phyloP scores from a whole-genome alignment of 2,329 filamentous ascomycete genomes.

The Fusarium azukiicola region DNA sequence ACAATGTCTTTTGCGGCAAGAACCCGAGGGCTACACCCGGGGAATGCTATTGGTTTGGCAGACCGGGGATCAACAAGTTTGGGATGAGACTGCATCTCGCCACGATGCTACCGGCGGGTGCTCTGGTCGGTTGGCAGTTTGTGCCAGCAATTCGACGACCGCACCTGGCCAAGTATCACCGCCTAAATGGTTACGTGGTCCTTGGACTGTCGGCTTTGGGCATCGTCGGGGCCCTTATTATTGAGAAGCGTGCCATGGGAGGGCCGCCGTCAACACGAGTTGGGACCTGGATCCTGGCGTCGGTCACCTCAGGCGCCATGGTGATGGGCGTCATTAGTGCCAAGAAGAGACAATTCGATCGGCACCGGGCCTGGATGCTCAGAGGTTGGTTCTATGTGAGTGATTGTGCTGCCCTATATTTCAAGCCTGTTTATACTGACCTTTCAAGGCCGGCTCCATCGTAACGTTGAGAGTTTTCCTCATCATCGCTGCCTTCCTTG shows the following conservation, averaged over 20 bases:
- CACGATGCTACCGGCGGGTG: slow-evolving; percentile 28
- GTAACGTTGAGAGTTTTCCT: slow-evolving; percentile 36
- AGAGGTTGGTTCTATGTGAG: slow-evolving; percentile 36
- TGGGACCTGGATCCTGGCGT: not conserved
- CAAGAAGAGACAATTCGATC: not conserved
- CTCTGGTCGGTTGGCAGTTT: slow-evolving; percentile 36
- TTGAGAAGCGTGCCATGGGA: slow-evolving; percentile 33
- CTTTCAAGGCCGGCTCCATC: slow-evolving; percentile 34
- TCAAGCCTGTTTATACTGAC: not conserved
- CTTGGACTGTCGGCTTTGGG: slow-evolving; percentile 17
- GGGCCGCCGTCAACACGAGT: not conserved
- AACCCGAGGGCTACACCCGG: slow-evolving; percentile 5
- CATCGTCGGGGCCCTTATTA: slow-evolving; percentile 15
- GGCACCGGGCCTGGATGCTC: slow-evolving; percentile 38
- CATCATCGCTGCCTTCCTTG: not conserved
- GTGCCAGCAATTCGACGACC: slow-evolving; percentile 18
- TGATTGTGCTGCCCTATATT: accelerated
- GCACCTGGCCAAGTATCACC: slow-evolving; percentile 15
- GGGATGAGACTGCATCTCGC: slow-evolving; percentile 26
- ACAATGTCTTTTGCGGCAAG: slow-evolving; percentile 27
- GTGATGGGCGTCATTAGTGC: slow-evolving; percentile 13
- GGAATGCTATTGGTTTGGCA: slow-evolving; percentile 31
- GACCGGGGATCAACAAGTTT: slow-evolving; percentile 23
- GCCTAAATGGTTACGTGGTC: slow-evolving; percentile 24
- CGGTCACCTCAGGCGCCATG: not conserved